These are phyloP conservation scores for Tricholoma sp. DNA, from an alignment of 768 basidiomycete genomes.

Conservation along the genomic window DNA sequence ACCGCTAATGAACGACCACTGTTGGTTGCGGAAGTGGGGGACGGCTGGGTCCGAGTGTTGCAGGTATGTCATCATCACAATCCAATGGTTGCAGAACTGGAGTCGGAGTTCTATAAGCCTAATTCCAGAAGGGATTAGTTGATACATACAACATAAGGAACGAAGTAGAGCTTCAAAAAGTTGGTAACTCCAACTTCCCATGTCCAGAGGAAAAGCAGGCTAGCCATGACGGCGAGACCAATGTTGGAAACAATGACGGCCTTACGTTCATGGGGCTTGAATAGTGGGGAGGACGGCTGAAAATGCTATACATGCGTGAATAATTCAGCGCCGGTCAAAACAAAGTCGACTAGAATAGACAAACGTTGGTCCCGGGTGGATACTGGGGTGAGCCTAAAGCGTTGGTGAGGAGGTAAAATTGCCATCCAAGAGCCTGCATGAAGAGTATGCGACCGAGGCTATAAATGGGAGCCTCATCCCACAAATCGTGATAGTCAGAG, in stretches of 20 bases:
- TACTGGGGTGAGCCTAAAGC: constrained; percentile 44
- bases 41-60: constrained; percentile 55
- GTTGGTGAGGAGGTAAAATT: constrained; percentile 45
- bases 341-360: background rate
- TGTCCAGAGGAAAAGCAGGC: constrained; percentile 35
- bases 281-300: constrained; percentile 42
- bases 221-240: constrained; percentile 38
- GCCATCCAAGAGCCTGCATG: constrained; percentile 51
- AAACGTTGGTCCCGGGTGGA: constrained; percentile 40
- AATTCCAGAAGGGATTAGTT: background rate
- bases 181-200: constrained; percentile 30
- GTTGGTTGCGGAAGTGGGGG: constrained; percentile 47
- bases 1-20: constrained; percentile 56
- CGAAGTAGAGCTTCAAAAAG: constrained; percentile 41
- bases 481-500: constrained; percentile 47
- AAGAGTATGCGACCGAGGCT: constrained; percentile 44
- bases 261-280: constrained; percentile 43
- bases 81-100: constrained; percentile 46
- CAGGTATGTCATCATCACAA: constrained; percentile 61
- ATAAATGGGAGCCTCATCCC: constrained; percentile 51
- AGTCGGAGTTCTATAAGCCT: background rate
- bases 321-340: background rate
- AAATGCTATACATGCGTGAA: constrained; percentile 34
- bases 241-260: constrained; percentile 46
- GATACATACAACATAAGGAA: constrained; percentile 44